Evolutionary conservation across 768 basidiomycete species (phyloP).

Genomic region (Chalciporus pseudorubinellus): DNA sequence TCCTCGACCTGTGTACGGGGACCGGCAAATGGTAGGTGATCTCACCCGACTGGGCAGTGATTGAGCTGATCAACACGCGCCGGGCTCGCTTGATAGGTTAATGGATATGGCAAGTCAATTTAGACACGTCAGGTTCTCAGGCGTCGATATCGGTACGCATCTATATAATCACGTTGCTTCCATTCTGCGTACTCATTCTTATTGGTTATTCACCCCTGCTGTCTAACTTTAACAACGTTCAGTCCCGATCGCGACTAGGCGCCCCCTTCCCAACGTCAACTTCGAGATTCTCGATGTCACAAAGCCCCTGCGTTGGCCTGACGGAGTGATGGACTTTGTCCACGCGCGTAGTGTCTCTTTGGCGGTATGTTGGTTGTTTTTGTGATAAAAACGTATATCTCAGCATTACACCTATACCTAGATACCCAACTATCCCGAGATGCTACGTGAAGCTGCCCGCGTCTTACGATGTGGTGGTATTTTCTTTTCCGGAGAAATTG

Average conservation of each 20-base stretch:
- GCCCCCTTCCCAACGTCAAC: slow-evolving; percentile 55
- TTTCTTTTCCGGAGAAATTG: slow-evolving; percentile 65
- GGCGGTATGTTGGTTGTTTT: slow-evolving; percentile 45
- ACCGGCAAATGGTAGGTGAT: slow-evolving; percentile 65
- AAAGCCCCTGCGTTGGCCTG: slow-evolving; percentile 46
- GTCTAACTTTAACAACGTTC: slow-evolving; percentile 6
- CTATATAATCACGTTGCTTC: slow-evolving; percentile 9
- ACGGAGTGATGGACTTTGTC: slow-evolving; percentile 61
- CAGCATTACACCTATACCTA: slow-evolving; percentile 29
- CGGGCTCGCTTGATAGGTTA: slow-evolving; percentile 46
- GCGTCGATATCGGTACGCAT: slow-evolving; percentile 73
- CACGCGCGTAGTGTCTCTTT: slow-evolving; percentile 61
- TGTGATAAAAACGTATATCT: slow-evolving; percentile 8
- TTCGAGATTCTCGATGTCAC: slow-evolving; percentile 70
- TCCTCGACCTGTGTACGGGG: slow-evolving; percentile 75
- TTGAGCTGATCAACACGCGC: slow-evolving; percentile 13
- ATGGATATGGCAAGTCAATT: slow-evolving; percentile 71
- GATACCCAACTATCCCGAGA: slow-evolving; percentile 51
- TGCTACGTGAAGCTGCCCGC: slow-evolving; percentile 59
- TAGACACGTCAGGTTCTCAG: slow-evolving; percentile 62
- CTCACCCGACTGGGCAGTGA: slow-evolving; percentile 15
- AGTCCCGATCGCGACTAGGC: slow-evolving; percentile 74
- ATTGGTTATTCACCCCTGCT: slow-evolving; percentile 7
- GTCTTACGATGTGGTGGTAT: slow-evolving; percentile 70
- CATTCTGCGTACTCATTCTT: slow-evolving; percentile 9